These are phyloP conservation scores for Ampelocalamus luodianensis DNA, from an alignment of 176 grass and related monocot genomes.

Conservation along the genomic window DNA sequence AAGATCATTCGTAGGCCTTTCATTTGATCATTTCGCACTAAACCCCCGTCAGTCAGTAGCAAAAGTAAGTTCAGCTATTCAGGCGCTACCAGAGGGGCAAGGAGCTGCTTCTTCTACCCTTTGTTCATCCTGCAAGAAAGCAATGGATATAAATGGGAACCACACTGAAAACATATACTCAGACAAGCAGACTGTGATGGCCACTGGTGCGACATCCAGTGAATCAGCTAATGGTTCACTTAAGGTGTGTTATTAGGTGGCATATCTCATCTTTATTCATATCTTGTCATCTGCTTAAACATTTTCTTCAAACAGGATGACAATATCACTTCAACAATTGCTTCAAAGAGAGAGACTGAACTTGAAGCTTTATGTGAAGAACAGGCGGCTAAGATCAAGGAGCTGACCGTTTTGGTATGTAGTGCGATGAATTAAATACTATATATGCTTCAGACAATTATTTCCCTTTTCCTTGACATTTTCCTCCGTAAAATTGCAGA, in stretches of 20 bases:
- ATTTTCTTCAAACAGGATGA: slow-evolving; percentile 46
- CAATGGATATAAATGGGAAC: slow-evolving; percentile 49
- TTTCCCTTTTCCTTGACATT: slow-evolving; percentile 36
- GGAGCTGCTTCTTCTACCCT: slow-evolving; percentile 47
- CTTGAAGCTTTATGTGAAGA: slow-evolving; percentile 89
- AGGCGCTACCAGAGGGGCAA: slow-evolving; percentile 33
- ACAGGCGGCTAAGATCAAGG: slow-evolving; percentile 76
- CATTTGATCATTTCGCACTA: slow-evolving; percentile 90
- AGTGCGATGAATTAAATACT: slow-evolving; percentile 9
- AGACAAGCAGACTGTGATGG: slow-evolving; percentile 57
- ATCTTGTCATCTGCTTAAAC: slow-evolving; percentile 12
- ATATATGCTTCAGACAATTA: slow-evolving; percentile 25
- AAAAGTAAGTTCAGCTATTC: slow-evolving; percentile 51
- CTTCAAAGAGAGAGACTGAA: slow-evolving; percentile 68
- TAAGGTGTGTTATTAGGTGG: slow-evolving; percentile 43
- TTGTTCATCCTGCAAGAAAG: slow-evolving; percentile 85
- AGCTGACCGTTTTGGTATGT: slow-evolving; percentile 68
- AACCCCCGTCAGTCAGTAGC: slow-evolving; percentile 59
- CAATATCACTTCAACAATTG: slow-evolving; percentile 27
- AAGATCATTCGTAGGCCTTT: slow-evolving; percentile 84
- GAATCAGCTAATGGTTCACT: slow-evolving; percentile 9
- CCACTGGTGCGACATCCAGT: slow-evolving; percentile 24
- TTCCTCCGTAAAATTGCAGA: slow-evolving; percentile 51
- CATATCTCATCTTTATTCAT: background rate
- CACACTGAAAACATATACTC: slow-evolving; percentile 40